These are phyloP conservation scores for Claviceps cyperi DNA, from an alignment of 2,329 filamentous ascomycete species.

Conservation along the genomic window DNA sequence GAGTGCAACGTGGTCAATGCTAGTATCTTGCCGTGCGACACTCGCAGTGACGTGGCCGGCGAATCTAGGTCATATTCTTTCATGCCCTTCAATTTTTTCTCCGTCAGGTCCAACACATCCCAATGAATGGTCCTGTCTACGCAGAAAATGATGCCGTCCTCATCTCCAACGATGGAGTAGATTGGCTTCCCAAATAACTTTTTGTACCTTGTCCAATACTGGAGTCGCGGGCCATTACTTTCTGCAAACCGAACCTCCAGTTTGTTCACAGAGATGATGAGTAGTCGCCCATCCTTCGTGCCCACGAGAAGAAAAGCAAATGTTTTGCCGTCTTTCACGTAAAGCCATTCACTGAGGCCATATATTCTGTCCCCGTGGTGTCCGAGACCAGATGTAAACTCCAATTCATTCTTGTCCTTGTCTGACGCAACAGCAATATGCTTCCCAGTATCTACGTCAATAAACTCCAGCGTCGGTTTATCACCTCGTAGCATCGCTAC, in stretches of 20 bases:
- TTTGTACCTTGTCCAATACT: slow-evolving; percentile 40
- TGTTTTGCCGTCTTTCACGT: slow-evolving; percentile 37
- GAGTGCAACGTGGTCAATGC: slow-evolving; percentile 41
- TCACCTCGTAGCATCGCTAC: slow-evolving; percentile 32
- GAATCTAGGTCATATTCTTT: slow-evolving; percentile 37
- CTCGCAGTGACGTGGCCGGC: slow-evolving; percentile 32
- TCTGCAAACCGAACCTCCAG: slow-evolving; percentile 7
- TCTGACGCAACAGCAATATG: slow-evolving; percentile 34
- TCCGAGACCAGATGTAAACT: slow-evolving; percentile 42
- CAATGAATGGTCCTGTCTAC: slow-evolving; percentile 39
- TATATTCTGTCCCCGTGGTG: slow-evolving; percentile 43
- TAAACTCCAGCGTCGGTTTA: slow-evolving; percentile 36
- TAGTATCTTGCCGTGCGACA: slow-evolving; percentile 32
- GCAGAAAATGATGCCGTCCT: slow-evolving; percentile 42
- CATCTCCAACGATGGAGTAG: slow-evolving; percentile 39
- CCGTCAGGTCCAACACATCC: slow-evolving; percentile 34
- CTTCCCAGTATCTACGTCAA: slow-evolving; percentile 39
- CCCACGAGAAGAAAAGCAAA: slow-evolving; percentile 51
- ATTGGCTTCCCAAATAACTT: slow-evolving; percentile 33
- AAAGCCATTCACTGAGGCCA: slow-evolving; percentile 49
- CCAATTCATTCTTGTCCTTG: slow-evolving; percentile 24
- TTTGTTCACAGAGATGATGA: slow-evolving; percentile 37
- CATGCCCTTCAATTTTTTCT: slow-evolving; percentile 35
- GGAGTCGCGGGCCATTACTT: slow-evolving; percentile 17
- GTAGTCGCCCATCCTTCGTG: slow-evolving; percentile 37